A percentile compares a stretch with the other conserved stretches of the same genome.
phyloP scores from a whole-genome alignment of 768 basidiomycete species.

The Pleurotus pulmonarius region DNA sequence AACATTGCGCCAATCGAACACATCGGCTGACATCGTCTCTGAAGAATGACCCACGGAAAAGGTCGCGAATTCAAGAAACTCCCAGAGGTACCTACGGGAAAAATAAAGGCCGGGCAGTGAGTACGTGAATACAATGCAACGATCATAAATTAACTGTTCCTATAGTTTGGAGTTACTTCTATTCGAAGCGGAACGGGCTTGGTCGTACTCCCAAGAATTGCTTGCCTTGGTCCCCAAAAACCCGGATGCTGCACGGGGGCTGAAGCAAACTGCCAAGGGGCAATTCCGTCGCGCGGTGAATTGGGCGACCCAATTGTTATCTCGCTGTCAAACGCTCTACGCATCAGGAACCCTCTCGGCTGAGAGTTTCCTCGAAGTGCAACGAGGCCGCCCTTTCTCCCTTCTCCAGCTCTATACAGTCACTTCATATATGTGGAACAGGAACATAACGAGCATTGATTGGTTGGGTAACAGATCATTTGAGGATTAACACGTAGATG shows the following conservation, averaged over 20 bases:
- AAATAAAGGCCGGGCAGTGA: slow-evolving; percentile 82
- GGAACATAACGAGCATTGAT: no score
- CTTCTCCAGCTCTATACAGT: no score
- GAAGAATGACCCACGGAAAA: slow-evolving; percentile 84
- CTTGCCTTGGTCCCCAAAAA: slow-evolving; percentile 43
- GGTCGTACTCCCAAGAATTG: slow-evolving; percentile 87
- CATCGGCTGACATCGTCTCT: slow-evolving; percentile 82
- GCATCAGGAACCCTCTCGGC: slow-evolving; percentile 48
- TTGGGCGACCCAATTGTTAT: slow-evolving; percentile 76
- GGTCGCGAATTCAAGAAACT: slow-evolving; percentile 88
- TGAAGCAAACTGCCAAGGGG: slow-evolving; percentile 73
- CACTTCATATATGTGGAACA: no score
- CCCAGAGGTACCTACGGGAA: slow-evolving; percentile 62
- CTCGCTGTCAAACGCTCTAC: slow-evolving; percentile 66
- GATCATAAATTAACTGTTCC: slow-evolving; percentile 8
- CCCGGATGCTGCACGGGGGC: slow-evolving; percentile 40
- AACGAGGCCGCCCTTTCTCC: no score
- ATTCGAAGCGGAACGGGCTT: slow-evolving; percentile 89
- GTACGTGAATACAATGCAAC: slow-evolving; percentile 20
- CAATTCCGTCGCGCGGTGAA: slow-evolving; percentile 77
- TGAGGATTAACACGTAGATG: no score
- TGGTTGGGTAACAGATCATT: no score
- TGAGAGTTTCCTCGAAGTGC: slow-evolving; percentile 62
- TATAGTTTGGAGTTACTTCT: slow-evolving; percentile 77
- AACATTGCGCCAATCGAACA: slow-evolving; percentile 89